These are phyloP conservation scores for Phialemoniopsis sp. DNA, from an alignment of 2,329 filamentous ascomycete species.

Conservation along the genomic window DNA sequence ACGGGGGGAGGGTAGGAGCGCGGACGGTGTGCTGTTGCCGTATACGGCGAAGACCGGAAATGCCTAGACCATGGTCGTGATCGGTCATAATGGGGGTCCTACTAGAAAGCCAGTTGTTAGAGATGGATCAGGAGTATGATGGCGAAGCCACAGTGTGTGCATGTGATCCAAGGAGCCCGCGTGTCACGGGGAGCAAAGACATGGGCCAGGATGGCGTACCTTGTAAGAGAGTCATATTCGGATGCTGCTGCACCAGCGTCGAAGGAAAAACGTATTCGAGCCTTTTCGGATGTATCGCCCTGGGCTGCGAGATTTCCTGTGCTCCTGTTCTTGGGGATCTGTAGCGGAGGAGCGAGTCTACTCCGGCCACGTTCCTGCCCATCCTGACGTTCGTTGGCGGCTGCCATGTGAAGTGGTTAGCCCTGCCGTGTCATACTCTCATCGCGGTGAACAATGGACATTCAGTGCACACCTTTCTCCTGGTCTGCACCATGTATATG, in stretches of 20 bases:
- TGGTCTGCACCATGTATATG: slow-evolving; percentile 34
- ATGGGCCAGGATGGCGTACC: slow-evolving; percentile 47
- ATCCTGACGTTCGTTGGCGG: slow-evolving; percentile 32
- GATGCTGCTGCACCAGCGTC: slow-evolving; percentile 59
- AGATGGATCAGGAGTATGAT: background rate
- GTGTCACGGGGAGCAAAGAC: slow-evolving; percentile 2
- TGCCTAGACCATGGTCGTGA: slow-evolving; percentile 81
- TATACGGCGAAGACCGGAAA: slow-evolving; percentile 87
- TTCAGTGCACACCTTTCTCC: slow-evolving; percentile 32
- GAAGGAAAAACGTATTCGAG: slow-evolving; percentile 69
- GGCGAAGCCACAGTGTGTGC: background rate
- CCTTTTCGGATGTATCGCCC: slow-evolving; percentile 49
- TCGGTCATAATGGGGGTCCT: slow-evolving; percentile 81
- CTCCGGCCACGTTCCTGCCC: slow-evolving; percentile 36
- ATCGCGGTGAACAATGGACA: background rate
- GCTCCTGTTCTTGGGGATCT: slow-evolving; percentile 61
- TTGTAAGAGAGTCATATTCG: slow-evolving; percentile 69
- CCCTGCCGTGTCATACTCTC: too few relatives aligned
- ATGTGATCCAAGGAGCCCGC: background rate
- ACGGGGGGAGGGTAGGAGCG: slow-evolving; percentile 59
- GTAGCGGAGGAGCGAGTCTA: slow-evolving; percentile 41
- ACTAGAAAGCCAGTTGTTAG: slow-evolving; percentile 13
- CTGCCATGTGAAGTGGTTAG: slow-evolving; percentile 18
- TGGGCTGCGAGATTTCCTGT: slow-evolving; percentile 55
- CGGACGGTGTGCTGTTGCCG: slow-evolving; percentile 75